Evolutionary conservation across 2,329 filamentous ascomycete species (phyloP), one percentile per base, ranked within the genome.

Genomic region (Coniochaeta ligniaria): DNA sequence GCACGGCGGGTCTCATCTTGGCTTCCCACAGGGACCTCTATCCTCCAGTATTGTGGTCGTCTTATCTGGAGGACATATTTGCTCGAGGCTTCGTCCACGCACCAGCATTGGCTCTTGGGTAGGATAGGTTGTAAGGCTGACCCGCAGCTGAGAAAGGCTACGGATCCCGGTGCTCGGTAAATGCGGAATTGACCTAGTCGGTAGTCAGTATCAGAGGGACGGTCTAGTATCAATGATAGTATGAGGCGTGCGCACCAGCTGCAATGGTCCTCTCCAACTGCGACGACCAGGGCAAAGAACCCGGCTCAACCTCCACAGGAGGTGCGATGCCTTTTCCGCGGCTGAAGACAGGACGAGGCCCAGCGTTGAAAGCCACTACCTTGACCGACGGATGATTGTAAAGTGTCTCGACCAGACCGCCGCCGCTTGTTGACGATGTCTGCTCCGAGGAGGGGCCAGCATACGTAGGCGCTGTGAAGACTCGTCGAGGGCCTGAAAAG

Each of bases 41-140:
- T 95, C 64, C 93, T 87, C 82, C 95, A 96, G 73, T 95, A 97
- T 50, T 89, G 88, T 33, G 93, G 88, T 52, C 88, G 85, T 24
- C 92, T 83, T 65, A 96, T 91, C 65, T 93, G 89, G 62, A 97
- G 77, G n/a, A 96, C 89, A 66, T 96, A 96, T 66, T 88, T 83
- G 73, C 80, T 92, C 45, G 89, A 89, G 60, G 87, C 83, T 61
- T 91, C 89, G 72, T 96, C 91, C 35, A 97, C 89, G 72, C 90
- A 96, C 93, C 93, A 97, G 71, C 90, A 96, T 74, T 96, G 92
- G 61, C 92, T 96, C 72, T 91, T 91, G 26, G 91, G 91, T 59
- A 97, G 77, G 63, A 97, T 95, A 12, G 93, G 90, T 68, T 95
- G 91, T 20, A 96, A 81, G 17, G 93, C 88, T 60, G 85, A 86